A percentile compares a stretch with the other conserved stretches of the same genome.
Conservation (phyloP, 2,329 filamentous ascomycete species). For the Orbilia blumenaviensis region DNA sequence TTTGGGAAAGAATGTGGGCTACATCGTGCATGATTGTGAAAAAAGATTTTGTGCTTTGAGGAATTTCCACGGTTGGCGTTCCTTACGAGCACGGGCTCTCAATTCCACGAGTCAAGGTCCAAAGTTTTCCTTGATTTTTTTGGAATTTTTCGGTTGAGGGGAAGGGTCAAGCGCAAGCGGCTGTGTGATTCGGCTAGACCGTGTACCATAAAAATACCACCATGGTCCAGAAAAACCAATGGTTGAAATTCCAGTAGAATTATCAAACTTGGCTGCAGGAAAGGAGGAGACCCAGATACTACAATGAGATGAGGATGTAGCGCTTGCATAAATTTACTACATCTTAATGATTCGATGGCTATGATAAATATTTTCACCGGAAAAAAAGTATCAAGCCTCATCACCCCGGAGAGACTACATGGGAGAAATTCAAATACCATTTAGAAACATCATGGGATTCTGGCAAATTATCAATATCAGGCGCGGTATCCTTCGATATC, state of each 20-base stretch:
- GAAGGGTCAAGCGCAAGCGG: not conserved
- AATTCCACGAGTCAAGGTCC: not conserved
- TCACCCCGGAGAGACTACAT: not conserved
- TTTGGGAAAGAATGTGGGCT: not conserved
- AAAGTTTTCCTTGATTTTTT: not conserved
- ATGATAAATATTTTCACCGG: not conserved
- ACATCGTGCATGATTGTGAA: not conserved
- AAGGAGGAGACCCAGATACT: not conserved
- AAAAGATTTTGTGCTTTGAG: not conserved
- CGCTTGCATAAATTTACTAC: not conserved
- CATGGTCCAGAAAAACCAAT: not conserved
- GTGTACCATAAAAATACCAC: not conserved
- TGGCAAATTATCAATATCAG: not conserved
- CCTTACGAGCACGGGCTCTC: not conserved
- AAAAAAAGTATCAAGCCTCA: not conserved
- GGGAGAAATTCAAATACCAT: not conserved
- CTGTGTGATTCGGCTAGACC: conserved; percentile 3
- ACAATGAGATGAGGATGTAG: not conserved
- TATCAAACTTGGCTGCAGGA: not conserved
- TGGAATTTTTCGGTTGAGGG: not conserved
- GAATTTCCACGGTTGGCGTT: not conserved
- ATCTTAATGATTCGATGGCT: not conserved
- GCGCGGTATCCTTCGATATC: not conserved
- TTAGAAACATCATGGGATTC: conserved; percentile 1
- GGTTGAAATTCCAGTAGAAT: not conserved